Conservation (phyloP, 805 yeast species). For the Candida schatavii region DNA sequence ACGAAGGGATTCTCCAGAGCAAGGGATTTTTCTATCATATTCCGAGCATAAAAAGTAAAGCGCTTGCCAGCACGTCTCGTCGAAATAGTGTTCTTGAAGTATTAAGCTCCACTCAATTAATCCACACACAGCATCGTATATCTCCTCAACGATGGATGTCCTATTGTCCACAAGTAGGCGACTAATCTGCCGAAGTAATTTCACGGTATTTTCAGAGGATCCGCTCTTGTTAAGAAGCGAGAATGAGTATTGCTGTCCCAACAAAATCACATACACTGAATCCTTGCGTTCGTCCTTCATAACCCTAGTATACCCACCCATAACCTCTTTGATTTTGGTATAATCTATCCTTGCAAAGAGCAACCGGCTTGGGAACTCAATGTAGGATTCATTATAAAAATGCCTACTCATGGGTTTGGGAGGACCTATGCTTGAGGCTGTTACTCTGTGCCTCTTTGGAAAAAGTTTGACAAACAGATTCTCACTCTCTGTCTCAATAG, state of each 20-base stretch:
- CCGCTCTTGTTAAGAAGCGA: constrained; percentile 20
- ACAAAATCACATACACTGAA: constrained; percentile 8
- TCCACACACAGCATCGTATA: constrained; percentile 17
- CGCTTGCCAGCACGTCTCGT: constrained; percentile 14
- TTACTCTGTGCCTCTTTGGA: background rate
- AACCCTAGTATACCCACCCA: background rate
- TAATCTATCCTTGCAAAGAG: background rate
- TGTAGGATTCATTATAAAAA: background rate
- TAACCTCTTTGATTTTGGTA: background rate
- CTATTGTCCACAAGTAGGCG: constrained; percentile 13
- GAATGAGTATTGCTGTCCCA: constrained; percentile 22
- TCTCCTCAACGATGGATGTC: constrained; percentile 7
- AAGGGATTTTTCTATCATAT: constrained; percentile 3
- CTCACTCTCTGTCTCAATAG: constrained; percentile 34
- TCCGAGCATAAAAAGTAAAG: constrained; percentile 13
- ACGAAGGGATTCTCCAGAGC: constrained; percentile 6
- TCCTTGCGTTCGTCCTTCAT: background rate
- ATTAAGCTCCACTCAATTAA: constrained; percentile 32
- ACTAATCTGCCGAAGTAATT: constrained; percentile 17
- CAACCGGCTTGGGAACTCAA: constrained; percentile 1
- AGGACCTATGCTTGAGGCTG: background rate
- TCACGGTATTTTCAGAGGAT: constrained; percentile 15
- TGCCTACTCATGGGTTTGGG: background rate
- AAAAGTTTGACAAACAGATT: constrained; percentile 11
- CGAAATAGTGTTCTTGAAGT: constrained; percentile 22